Evolutionary conservation across 1,284 basidiomycete genomes (phyloP).

Genomic region (Cutaneotrichosporon spelunceum): DNA sequence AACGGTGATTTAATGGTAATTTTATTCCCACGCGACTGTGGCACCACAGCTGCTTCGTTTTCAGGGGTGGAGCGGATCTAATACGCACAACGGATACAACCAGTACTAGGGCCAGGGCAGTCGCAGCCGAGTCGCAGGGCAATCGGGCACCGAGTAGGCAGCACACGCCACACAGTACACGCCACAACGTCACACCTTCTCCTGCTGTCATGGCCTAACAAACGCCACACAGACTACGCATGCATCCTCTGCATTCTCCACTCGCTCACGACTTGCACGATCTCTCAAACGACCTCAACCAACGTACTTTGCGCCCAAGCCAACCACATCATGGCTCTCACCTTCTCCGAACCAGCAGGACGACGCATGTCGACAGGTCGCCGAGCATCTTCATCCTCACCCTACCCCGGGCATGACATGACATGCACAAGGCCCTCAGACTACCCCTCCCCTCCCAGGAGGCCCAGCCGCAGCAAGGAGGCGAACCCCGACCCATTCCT

Average conservation of each 20-base stretch:
- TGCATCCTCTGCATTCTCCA: neutral
- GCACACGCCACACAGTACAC: too few species aligned
- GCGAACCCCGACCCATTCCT: neutral
- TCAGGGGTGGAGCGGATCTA: too few species aligned
- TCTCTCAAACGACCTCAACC: neutral
- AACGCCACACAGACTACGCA: too few species aligned
- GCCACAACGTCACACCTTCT: too few species aligned
- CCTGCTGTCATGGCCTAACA: too few species aligned
- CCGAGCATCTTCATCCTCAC: slow-evolving; percentile 17
- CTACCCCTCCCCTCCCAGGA: slow-evolving; percentile 10
- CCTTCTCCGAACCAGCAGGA: slow-evolving; percentile 18
- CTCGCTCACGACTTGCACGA: neutral
- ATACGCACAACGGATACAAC: too few species aligned
- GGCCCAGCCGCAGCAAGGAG: neutral
- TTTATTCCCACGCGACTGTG: neutral
- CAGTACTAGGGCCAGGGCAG: too few species aligned
- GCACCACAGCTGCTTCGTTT: neutral
- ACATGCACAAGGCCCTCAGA: slow-evolving; percentile 16
- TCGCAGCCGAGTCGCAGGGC: too few species aligned
- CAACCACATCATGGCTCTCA: slow-evolving; percentile 18
- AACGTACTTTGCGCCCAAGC: neutral
- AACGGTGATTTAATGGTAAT: too few species aligned
- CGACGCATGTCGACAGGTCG: slow-evolving; percentile 8
- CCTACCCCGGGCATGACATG: slow-evolving; percentile 18
- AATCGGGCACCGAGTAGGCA: too few species aligned